Evolutionary conservation across 352 stramenopile species (phyloP).

Genomic region (Hyaloperonospora brassicae): DNA sequence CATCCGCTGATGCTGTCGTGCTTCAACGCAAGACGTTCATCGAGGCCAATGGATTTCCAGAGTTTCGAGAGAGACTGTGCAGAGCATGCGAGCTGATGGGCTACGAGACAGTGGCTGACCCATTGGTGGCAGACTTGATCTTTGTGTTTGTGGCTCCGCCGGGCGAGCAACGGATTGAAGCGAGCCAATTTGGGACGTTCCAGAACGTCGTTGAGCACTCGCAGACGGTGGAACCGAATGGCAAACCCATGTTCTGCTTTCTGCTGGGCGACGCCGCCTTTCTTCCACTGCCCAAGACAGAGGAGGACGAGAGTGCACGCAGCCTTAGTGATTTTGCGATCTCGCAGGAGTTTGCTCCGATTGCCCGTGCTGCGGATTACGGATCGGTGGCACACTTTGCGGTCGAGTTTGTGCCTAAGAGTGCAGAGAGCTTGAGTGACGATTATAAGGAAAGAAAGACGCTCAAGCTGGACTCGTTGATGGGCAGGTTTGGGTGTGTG

Average conservation of each 20-base stretch:
- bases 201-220: slow-evolving; percentile 27
- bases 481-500: slow-evolving; percentile 63
- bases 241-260: slow-evolving; percentile 53
- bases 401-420: slow-evolving; percentile 56
- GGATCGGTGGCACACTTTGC: slow-evolving; percentile 55
- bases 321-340: slow-evolving; percentile 76
- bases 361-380: slow-evolving; percentile 39
- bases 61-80: slow-evolving; percentile 33
- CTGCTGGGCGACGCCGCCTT: slow-evolving; percentile 67
- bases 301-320: slow-evolving; percentile 47
- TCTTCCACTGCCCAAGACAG: slow-evolving; percentile 33
- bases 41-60: slow-evolving; percentile 45
- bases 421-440: slow-evolving; percentile 19
- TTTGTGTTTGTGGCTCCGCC: slow-evolving; percentile 60
- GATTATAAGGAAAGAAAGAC: slow-evolving; percentile 32
- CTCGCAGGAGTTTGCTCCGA: slow-evolving; percentile 53
- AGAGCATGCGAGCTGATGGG: slow-evolving; percentile 44
- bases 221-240: slow-evolving; percentile 14
- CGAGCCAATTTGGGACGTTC: slow-evolving; percentile 41
- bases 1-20: too few relatives aligned
- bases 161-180: slow-evolving; percentile 28
- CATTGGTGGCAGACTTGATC: slow-evolving; percentile 31
- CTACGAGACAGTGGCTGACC: slow-evolving; percentile 29
- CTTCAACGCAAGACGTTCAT: slow-evolving; percentile 27
- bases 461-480: slow-evolving; percentile 39